Percentiles rank a stretch among this genome's conserved stretches.
phyloP scores from a whole-genome alignment of 2,329 filamentous ascomycete genomes.

The Claviceps fusiformis region DNA sequence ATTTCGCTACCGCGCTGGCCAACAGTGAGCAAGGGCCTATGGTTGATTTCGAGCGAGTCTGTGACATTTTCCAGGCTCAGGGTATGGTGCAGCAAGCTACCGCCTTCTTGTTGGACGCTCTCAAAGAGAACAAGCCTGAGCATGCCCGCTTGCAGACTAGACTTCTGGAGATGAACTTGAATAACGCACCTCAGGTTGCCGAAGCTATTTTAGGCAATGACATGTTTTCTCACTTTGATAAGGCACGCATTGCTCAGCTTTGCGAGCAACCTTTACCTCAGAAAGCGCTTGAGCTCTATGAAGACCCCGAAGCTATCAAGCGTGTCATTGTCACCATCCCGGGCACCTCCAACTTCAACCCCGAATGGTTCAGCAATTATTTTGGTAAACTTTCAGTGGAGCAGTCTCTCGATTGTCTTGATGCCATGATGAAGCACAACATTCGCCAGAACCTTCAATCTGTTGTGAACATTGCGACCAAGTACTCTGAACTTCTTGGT shows the following conservation, averaged over 20 bases:
- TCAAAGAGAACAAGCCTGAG: conserved; percentile 90
- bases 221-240: conserved; percentile 97
- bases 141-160: conserved; percentile 89
- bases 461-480: conserved; percentile 90
- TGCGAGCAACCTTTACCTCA: conserved; percentile 85
- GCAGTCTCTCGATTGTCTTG: conserved; percentile 83
- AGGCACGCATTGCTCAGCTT: conserved; percentile 70
- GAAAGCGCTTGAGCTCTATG: conserved; percentile 86
- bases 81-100: conserved; percentile 97
- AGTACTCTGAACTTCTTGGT: conserved; percentile 91
- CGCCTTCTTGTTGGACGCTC: conserved; percentile 89
- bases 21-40: conserved; percentile 79
- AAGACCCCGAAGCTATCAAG: conserved; percentile 82
- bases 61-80: conserved; percentile 96
- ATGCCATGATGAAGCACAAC: conserved; percentile 93
- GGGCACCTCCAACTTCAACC: conserved; percentile 68
- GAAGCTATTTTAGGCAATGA: conserved; percentile 96
- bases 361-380: conserved; percentile 84
- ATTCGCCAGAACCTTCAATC: conserved; percentile 94
- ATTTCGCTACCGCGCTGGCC: conserved; percentile 85
- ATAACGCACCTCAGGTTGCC: conserved; percentile 92
- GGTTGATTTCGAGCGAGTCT: conserved; percentile 85
- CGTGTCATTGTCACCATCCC: conserved; percentile 75
- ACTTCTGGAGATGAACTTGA: conserved; percentile 91
- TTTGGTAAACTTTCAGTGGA: conserved; percentile 93